Percentiles rank a stretch among this genome's conserved stretches.
phyloP scores from a whole-genome alignment of 345 rosid genomes.

The Bruguiera sexangula region DNA sequence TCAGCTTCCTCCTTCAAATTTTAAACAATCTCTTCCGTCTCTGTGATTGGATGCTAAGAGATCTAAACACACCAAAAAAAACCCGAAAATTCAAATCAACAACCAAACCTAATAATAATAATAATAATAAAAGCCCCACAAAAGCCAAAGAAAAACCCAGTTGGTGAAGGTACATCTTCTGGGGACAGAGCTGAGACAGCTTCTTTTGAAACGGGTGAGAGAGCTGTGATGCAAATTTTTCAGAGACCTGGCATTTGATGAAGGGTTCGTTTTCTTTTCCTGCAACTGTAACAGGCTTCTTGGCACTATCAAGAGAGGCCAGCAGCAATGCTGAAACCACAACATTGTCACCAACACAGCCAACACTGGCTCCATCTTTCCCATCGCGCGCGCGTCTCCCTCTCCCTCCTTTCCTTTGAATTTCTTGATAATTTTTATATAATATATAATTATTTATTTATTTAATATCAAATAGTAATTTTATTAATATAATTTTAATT shows the following conservation, averaged over 20 bases:
- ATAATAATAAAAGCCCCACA: background rate
- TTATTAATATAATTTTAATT: no score
- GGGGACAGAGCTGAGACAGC: conserved; percentile 72
- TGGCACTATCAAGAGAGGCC: conserved; percentile 34
- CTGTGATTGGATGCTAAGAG: no score
- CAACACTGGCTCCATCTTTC: conserved; percentile 26
- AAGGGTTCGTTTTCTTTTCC: conserved; percentile 81
- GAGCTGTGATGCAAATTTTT: conserved; percentile 64
- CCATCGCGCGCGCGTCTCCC: conserved; percentile 15
- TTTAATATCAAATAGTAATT: no score
- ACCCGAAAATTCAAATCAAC: no score
- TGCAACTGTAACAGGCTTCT: conserved; percentile 53
- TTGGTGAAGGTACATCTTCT: conserved; percentile 47
- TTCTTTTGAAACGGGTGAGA: conserved; percentile 60
- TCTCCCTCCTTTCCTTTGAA: no score
- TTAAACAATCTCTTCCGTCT: no score
- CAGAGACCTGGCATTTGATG: conserved; percentile 88
- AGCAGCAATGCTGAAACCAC: conserved; percentile 41
- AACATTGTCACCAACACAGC: conserved; percentile 26
- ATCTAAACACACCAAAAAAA: no score
- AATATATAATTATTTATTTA: no score
- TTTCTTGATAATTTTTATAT: no score
- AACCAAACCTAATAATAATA: background rate
- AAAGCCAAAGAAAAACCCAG: conserved; percentile 16
- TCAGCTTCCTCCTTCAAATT: no score